These are phyloP conservation scores for Fusarium paranaense DNA, from an alignment of 2,329 filamentous ascomycete genomes.

Conservation along the genomic window DNA sequence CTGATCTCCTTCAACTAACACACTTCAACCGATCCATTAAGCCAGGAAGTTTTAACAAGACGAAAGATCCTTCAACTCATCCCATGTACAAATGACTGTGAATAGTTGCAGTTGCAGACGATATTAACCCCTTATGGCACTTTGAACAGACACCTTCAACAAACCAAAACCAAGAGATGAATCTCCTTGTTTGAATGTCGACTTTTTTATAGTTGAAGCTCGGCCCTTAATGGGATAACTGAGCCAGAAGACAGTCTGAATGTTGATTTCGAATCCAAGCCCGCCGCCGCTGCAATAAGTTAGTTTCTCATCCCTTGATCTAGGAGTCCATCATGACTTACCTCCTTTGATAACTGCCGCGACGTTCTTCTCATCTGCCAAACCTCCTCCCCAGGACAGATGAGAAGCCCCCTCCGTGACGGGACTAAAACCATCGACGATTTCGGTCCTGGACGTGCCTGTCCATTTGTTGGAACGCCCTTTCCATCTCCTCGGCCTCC, in stretches of 20 bases:
- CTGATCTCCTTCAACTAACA: not conserved
- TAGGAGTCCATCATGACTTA: no score
- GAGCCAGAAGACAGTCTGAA: no score
- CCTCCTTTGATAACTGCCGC: no score
- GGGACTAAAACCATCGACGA: not conserved
- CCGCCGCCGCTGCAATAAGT: no score
- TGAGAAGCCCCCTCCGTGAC: not conserved
- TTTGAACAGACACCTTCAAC: not conserved
- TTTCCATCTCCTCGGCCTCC: not conserved
- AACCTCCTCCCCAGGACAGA: not conserved
- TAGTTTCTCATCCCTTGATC: no score
- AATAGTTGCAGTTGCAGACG: not conserved
- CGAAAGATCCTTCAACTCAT: not conserved
- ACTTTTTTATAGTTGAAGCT: no score
- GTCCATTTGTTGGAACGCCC: not conserved
- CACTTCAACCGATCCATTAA: not conserved
- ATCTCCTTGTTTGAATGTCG: not conserved
- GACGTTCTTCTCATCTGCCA: not conserved
- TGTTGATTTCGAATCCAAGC: no score
- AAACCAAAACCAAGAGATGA: not conserved
- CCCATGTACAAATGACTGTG: not conserved
- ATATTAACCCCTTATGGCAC: not conserved
- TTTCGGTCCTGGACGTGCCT: not conserved
- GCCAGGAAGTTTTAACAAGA: not conserved
- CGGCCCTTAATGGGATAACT: no score